Percentiles rank a stretch among this genome's conserved stretches.
Conservation (phyloP, 768 basidiomycete species). For the Suillus brevipes region DNA sequence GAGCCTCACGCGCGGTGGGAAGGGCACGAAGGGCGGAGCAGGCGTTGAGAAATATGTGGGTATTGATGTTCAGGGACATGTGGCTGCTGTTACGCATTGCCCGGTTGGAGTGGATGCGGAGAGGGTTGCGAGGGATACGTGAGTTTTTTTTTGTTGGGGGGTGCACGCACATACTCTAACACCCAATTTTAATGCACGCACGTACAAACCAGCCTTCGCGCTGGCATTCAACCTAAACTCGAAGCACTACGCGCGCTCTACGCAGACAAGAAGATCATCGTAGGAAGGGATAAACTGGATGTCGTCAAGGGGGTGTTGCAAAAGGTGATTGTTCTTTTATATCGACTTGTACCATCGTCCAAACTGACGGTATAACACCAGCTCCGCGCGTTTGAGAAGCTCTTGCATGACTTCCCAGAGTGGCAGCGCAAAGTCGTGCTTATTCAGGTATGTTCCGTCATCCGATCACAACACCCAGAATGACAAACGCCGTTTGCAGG, state of each 20-base stretch:
- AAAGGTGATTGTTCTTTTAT: conserved; percentile 53
- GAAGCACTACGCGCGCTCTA: conserved; percentile 82
- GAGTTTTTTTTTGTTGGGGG: conserved; percentile 25
- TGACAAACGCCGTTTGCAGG: conserved; percentile 56
- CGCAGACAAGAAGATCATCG: conserved; percentile 97
- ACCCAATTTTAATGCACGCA: background rate
- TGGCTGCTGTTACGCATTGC: conserved; percentile 82
- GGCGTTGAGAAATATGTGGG: conserved; percentile 28
- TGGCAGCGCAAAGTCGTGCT: conserved; percentile 91
- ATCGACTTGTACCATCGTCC: background rate
- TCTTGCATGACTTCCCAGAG: conserved; percentile 89
- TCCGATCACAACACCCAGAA: conserved; percentile 18
- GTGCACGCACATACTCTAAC: background rate
- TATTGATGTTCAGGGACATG: conserved; percentile 87
- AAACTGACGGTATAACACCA: conserved; percentile 27
- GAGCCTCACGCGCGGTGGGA: conserved; percentile 12
- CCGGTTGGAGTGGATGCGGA: conserved; percentile 96
- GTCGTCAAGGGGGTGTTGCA: conserved; percentile 98
- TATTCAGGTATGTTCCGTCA: conserved; percentile 37
- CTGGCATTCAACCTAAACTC: conserved; percentile 88
- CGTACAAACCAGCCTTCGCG: conserved; percentile 48
- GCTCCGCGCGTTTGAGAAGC: conserved; percentile 94
- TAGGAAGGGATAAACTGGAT: conserved; percentile 95
- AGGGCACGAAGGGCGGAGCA: background rate
- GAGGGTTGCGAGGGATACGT: conserved; percentile 81